Conservation (phyloP, 169 alveolate species). For the Plasmodium yoelii region DNA sequence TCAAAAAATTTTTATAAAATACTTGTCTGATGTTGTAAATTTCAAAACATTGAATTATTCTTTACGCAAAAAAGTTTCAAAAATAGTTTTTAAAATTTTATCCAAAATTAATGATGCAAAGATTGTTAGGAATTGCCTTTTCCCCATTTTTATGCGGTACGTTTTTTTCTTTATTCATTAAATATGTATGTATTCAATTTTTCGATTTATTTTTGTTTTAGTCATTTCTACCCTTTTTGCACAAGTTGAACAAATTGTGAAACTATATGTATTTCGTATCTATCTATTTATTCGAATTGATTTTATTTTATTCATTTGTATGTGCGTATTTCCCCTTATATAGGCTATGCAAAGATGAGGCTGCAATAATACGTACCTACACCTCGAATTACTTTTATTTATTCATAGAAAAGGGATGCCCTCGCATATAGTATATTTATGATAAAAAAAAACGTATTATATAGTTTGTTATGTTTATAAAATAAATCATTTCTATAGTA, state of each 20-base stretch:
- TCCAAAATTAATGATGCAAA: conserved; percentile 8
- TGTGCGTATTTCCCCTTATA: background rate
- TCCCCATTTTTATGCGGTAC: conserved; percentile 55
- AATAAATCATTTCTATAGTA: too few species aligned
- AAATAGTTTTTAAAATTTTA: conserved; percentile 27
- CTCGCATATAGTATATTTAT: conserved; percentile 36
- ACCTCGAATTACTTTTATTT: conserved; percentile 53
- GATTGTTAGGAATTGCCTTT: conserved; percentile 25
- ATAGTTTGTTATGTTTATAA: background rate
- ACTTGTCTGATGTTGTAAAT: conserved; percentile 28
- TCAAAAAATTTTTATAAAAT: conserved; percentile 29
- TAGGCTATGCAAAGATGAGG: conserved; percentile 73
- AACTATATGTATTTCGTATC: background rate
- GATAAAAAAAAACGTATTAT: background rate
- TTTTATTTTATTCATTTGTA: background rate
- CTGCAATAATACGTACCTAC: conserved; percentile 43
- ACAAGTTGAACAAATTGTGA: background rate
- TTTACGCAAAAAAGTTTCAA: conserved; percentile 52
- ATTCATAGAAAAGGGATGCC: conserved; percentile 64
- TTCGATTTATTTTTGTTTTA: too few species aligned
- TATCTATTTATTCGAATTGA: background rate
- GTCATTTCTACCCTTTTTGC: background rate
- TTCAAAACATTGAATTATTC: conserved; percentile 61
- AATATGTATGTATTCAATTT: background rate
- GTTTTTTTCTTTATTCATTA: background rate